Evolutionary conservation across 257 asterid genomes (phyloP).

Genomic region (Nicotiana noctiflora): DNA sequence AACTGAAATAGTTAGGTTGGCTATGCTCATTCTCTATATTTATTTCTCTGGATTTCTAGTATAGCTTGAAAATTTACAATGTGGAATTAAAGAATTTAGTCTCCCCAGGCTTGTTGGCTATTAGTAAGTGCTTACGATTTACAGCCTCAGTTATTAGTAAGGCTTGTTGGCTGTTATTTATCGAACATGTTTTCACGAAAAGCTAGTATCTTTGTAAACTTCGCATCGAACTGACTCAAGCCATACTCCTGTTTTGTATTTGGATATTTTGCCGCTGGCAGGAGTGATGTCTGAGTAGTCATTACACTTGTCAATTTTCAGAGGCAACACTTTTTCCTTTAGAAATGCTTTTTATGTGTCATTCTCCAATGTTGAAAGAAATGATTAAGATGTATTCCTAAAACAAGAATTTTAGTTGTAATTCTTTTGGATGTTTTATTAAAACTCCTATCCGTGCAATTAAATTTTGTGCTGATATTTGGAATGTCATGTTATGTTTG

Average conservation of each 20-base stretch:
- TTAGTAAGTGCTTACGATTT: neutral
- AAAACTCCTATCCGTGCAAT: neutral
- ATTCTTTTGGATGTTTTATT: neutral
- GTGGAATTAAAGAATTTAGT: neutral
- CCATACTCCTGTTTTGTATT: neutral
- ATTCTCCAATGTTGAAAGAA: neutral
- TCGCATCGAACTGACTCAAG: neutral
- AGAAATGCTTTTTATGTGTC: neutral
- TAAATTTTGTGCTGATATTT: neutral
- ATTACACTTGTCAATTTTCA: neutral
- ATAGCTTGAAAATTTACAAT: neutral
- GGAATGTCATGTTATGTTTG: neutral
- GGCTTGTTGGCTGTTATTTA: neutral
- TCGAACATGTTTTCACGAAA: neutral
- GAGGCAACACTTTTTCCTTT: neutral
- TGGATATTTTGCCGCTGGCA: neutral
- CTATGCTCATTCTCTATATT: neutral
- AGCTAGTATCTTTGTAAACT: conserved; percentile 6
- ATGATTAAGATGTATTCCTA: neutral
- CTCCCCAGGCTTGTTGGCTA: neutral
- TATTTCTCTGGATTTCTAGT: neutral
- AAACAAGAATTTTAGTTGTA: neutral
- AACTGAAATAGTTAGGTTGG: neutral
- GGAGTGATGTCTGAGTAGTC: neutral
- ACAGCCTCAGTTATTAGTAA: neutral